These are phyloP conservation scores for Cladosporium sp. DNA, from an alignment of 2,329 filamentous ascomycete genomes.

Conservation along the genomic window DNA sequence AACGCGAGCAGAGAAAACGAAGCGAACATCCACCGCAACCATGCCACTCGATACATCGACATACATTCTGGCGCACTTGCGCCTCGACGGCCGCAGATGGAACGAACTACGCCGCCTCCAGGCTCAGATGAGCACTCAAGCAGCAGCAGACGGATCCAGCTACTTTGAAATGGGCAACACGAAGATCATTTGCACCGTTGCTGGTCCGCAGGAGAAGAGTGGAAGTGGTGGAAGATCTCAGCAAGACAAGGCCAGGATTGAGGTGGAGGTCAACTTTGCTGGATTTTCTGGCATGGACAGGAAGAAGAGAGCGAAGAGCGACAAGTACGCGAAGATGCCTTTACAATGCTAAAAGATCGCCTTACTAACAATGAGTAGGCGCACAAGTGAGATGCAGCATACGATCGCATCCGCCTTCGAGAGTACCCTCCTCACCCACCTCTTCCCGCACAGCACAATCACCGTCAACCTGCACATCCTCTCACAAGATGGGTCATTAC, in stretches of 20 bases:
- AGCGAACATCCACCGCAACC: conserved; percentile 18
- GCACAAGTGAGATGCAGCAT: conserved; percentile 73
- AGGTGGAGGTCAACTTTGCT: conserved; percentile 77
- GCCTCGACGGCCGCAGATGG: conserved; percentile 76
- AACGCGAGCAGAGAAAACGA: neutral
- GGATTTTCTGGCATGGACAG: conserved; percentile 86
- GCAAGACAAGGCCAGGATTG: conserved; percentile 58
- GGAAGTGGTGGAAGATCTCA: conserved; percentile 38
- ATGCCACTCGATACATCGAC: conserved; percentile 96
- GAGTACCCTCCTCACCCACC: conserved; percentile 72
- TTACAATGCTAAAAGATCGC: neutral
- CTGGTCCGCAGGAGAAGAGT: conserved; percentile 71
- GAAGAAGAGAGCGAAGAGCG: conserved; percentile 66
- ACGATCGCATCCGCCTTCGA: conserved; percentile 74
- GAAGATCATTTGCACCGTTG: conserved; percentile 88
- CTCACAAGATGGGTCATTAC: conserved; percentile 80
- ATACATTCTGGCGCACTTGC: conserved; percentile 74
- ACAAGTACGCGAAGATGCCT: conserved; percentile 59
- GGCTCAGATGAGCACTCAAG: conserved; percentile 86
- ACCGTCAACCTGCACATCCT: conserved; percentile 80
- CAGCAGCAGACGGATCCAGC: conserved; percentile 84
- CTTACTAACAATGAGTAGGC: conserved; percentile 47
- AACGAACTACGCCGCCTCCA: conserved; percentile 89
- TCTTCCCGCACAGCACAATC: conserved; percentile 86
- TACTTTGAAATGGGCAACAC: conserved; percentile 98